Evolutionary conservation across 768 basidiomycete genomes (phyloP).

Genomic region (Leccinum incarnatum): DNA sequence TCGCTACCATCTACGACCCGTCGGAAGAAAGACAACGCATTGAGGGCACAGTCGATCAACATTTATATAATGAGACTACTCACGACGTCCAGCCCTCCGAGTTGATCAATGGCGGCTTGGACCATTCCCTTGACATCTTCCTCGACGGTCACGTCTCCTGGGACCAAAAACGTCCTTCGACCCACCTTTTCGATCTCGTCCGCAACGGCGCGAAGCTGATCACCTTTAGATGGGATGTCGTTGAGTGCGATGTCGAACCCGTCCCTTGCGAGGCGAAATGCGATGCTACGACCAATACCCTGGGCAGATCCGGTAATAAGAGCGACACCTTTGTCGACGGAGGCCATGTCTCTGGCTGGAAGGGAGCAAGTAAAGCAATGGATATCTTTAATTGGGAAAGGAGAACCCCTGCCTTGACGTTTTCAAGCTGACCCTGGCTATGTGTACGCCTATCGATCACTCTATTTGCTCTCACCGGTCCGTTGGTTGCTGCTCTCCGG

Average conservation of each 20-base stretch:
- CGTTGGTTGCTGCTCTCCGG: no score
- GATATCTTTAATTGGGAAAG: no score
- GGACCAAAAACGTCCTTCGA: slow-evolving; percentile 12
- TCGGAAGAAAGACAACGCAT: neutral
- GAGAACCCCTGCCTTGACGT: no score
- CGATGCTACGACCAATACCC: slow-evolving; percentile 24
- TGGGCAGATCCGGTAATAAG: slow-evolving; percentile 30
- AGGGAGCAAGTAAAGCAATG: neutral
- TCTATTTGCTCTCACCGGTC: no score
- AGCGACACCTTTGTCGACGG: slow-evolving; percentile 20
- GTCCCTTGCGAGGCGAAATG: slow-evolving; percentile 16
- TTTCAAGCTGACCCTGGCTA: no score
- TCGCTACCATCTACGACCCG: slow-evolving; percentile 12
- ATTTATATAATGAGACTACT: neutral
- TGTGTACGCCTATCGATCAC: no score
- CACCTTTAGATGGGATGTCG: slow-evolving; percentile 19
- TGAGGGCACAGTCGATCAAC: neutral
- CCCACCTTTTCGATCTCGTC: slow-evolving; percentile 9
- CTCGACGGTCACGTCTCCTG: slow-evolving; percentile 12
- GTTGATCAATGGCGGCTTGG: neutral
- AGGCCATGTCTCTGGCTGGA: neutral
- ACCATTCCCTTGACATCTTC: slow-evolving; percentile 5
- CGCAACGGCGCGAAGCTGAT: slow-evolving; percentile 6
- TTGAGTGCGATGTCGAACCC: slow-evolving; percentile 29
- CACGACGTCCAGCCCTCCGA: slow-evolving; percentile 7